A percentile compares a stretch with the other conserved stretches of the same genome.
Evolutionary conservation across 2,329 filamentous ascomycete species (phyloP).

Genomic region (Neurospora sp.): DNA sequence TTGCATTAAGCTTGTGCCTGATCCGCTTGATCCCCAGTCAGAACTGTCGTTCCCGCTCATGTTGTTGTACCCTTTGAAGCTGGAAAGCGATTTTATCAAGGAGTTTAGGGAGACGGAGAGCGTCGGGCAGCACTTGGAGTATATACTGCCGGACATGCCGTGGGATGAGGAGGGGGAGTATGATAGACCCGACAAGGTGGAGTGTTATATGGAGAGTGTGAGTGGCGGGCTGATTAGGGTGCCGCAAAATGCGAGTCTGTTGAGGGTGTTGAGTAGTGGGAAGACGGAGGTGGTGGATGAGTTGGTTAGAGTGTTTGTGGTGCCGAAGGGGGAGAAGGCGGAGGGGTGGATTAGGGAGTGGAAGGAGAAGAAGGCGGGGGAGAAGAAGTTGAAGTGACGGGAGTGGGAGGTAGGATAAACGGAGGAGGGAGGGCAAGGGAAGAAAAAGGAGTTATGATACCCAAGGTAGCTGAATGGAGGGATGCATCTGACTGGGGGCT

Average conservation of each 20-base stretch:
- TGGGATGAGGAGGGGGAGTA: slow-evolving; percentile 73
- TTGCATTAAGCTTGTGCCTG: slow-evolving; percentile 55
- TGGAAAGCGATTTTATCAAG: slow-evolving; percentile 87
- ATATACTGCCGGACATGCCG: slow-evolving; percentile 70
- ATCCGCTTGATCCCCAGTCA: slow-evolving; percentile 54
- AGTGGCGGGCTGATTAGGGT: slow-evolving; percentile 77
- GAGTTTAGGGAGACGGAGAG: slow-evolving; percentile 69
- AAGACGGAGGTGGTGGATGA: slow-evolving; percentile 84
- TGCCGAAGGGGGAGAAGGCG: slow-evolving; percentile 58
- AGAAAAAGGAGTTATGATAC: slow-evolving; percentile 1
- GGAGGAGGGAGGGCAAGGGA: neutral
- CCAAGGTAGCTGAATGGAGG: neutral
- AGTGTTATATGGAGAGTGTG: slow-evolving; percentile 82
- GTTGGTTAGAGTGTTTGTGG: slow-evolving; percentile 70
- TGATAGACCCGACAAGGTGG: slow-evolving; percentile 48
- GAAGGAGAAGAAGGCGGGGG: slow-evolving; percentile 60
- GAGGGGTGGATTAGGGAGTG: slow-evolving; percentile 74
- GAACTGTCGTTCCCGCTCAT: no score
- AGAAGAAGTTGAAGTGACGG: slow-evolving; percentile 21
- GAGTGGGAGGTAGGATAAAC: no score
- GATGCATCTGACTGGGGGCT: no score
- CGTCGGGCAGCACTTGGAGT: slow-evolving; percentile 67
- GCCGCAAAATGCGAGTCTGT: slow-evolving; percentile 70
- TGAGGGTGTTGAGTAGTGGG: slow-evolving; percentile 64
- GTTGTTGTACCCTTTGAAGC: slow-evolving; percentile 53